phyloP scores from a whole-genome alignment of 805 yeast species.

The Cyberlindnera misumaiensis region DNA sequence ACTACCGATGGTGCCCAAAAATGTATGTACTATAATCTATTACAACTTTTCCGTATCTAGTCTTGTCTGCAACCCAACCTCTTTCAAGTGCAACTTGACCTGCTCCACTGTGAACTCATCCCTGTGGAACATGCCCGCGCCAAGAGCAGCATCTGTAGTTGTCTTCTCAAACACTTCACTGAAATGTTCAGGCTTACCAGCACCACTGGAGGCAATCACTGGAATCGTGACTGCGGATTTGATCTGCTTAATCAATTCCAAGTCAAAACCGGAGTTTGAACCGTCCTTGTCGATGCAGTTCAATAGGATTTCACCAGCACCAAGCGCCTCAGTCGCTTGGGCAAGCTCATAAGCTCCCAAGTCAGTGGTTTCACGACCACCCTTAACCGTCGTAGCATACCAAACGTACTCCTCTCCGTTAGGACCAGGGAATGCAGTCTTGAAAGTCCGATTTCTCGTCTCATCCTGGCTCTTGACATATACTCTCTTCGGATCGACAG shows the following conservation, averaged over 20 bases:
- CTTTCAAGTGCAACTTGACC: constrained; percentile 63
- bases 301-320: constrained; percentile 92
- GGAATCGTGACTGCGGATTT: constrained; percentile 78
- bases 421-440: constrained; percentile 70
- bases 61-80: constrained; percentile 66
- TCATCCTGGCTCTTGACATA: constrained; percentile 60
- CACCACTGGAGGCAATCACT: constrained; percentile 96
- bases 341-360: constrained; percentile 89
- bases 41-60: constrained; percentile 33
- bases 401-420: constrained; percentile 84
- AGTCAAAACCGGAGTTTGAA: constrained; percentile 86
- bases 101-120: constrained; percentile 84
- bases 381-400: constrained; percentile 93
- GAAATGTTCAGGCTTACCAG: constrained; percentile 90
- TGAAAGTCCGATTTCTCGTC: constrained; percentile 56
- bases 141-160: constrained; percentile 90
- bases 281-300: constrained; percentile 98
- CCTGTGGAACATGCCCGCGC: constrained; percentile 98
- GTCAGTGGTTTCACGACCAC: constrained; percentile 88
- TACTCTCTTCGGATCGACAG: constrained; percentile 93
- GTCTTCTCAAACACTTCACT: constrained; percentile 80
- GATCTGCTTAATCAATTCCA: constrained; percentile 75
- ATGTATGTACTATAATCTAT: background rate
- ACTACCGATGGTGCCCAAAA: background rate
- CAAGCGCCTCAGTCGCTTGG: constrained; percentile 81